Evolutionary conservation across 2,329 filamentous ascomycete genomes (phyloP), one percentile per base, ranked within the genome.

Genomic region (Aspergillus cejpii): DNA sequence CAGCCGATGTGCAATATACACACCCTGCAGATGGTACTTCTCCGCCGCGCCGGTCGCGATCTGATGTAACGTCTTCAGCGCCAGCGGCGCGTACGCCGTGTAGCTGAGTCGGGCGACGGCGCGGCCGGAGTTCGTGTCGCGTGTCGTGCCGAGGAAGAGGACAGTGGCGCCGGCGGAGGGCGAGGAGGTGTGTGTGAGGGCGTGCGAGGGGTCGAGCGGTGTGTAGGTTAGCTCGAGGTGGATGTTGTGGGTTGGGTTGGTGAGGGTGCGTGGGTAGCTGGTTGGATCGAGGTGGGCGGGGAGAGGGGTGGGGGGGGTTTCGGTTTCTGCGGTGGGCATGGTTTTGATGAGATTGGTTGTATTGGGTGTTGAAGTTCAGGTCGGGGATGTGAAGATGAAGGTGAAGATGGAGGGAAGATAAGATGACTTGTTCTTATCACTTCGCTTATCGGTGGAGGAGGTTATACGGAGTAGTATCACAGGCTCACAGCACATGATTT

Each of bases 1-100:
- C 3, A 97, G 74, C 3, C 91, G 80, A 69, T 97, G 92, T 11
- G 85, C 75, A 65, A 97, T 85, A 39, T 84, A 81, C 47, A 97
- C 81, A 6, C 80, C 84, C 28, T 79, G 77, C 14, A 95, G 76
- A 1, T 65, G 69, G 63, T 94, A 81, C 53, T 67, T 59, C 12
- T 68, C 66, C 3, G 90, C 67, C 3, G 72, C 65, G 5, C 72
- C 59, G 38, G 57, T 56, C 7, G 69, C 69, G 39, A 70, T 72
- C 11, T 48, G 43, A 1, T 54, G 47, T 3, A 73, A 58, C 2
- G 68, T 69, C 38, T 68, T 69, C 19, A 73, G 53, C 2, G 68
- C 64, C 0, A 73, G 61, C 0, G 64, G 62, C 10, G 68, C 64
- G 51, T 73, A 73, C 11, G 63, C 57, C 2, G 66, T 68, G 48